Conservation (phyloP, 208 protist species). For the Leishmania arabica region DNA sequence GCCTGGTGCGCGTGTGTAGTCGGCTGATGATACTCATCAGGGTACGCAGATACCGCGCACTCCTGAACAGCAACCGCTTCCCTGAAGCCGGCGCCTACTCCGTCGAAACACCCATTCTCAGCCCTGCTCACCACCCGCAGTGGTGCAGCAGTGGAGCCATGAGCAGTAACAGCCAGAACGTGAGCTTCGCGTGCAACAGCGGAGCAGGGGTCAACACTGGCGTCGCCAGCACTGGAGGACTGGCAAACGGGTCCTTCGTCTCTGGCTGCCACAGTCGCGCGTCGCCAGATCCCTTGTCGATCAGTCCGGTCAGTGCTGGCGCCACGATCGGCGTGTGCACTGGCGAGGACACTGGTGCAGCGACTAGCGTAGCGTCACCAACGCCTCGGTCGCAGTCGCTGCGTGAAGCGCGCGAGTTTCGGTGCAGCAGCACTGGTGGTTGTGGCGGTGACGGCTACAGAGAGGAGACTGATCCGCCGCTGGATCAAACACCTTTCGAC, state of each 20-base stretch:
- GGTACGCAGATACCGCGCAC: constrained; percentile 42
- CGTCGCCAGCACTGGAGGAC: not conserved
- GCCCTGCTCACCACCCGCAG: not conserved
- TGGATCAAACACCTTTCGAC: not conserved
- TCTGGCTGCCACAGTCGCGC: not conserved
- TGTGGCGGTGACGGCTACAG: not conserved
- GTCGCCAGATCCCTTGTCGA: not conserved
- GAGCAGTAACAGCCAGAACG: constrained; percentile 14
- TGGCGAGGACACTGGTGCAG: not conserved
- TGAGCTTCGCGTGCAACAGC: constrained; percentile 18
- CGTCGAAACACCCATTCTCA: not conserved
- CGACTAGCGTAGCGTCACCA: not conserved
- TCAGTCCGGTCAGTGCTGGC: not conserved
- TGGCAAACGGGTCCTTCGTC: not conserved
- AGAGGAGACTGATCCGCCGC: not conserved
- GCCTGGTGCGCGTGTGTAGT: constrained; percentile 53
- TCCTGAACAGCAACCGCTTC: constrained; percentile 4
- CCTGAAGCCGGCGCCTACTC: not conserved
- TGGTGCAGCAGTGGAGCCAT: constrained; percentile 5
- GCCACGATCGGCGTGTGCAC: not conserved
- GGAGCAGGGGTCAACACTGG: not conserved
- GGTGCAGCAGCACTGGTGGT: not conserved
- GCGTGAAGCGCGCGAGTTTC: not conserved
- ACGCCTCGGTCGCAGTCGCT: not conserved
- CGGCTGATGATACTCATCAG: constrained; percentile 68